Base-by-base conservation (phyloP, 495 filamentous ascomycete genomes). In the Antarctomyces pellizariae region DNA sequence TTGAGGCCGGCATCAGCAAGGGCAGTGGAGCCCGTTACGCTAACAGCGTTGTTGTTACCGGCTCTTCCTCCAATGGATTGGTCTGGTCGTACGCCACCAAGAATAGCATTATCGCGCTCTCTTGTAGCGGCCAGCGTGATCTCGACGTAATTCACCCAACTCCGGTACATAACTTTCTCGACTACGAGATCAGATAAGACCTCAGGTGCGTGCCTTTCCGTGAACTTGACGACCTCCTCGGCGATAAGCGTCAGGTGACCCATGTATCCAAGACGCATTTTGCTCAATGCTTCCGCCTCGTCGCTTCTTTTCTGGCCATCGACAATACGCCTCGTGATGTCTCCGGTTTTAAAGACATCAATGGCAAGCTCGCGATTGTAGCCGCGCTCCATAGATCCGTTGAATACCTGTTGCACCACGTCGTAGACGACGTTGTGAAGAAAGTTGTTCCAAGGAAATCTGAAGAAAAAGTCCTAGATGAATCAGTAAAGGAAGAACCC, bases 361-460 rank as follows among this genome's bases (percentile, higher is more conserved):
- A 92, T 73, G 13, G 86, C 83, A n/a, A 99, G 61, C 22, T 67
- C 70, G 5, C 78, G 71, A 49, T 99, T 99, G 46, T 70, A 93
- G 8, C 86, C 80, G 28, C 82, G 72, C 36, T 93, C 83, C 77
- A 99, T 92, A 7, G 77, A 77, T 0, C 89, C 86, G 42, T 99
- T 99, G 51, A 99, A 97, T 0, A 99, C 89, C 53, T 99, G 86
- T 46, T 99, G 86, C 7, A 99, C 75, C 35, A 99, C 82, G 46
- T 99, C 86, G 46, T 99, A 99, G 13, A 99, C 86, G 22, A 99
- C 86, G 50, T 99, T 99, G 48, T 99, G 86, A 13, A 99, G 65
- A 43, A 99, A 99, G 47, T 99, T 99, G 44, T 99, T 99, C 86
- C 86, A 99, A 3, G 86, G 89, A 47, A 95, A 95, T 29, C 68